A percentile compares a stretch with the other conserved stretches of the same genome.
Evolutionary conservation across 2,329 filamentous ascomycete species (phyloP).

Genomic region (Chalaropsis ovoidea): DNA sequence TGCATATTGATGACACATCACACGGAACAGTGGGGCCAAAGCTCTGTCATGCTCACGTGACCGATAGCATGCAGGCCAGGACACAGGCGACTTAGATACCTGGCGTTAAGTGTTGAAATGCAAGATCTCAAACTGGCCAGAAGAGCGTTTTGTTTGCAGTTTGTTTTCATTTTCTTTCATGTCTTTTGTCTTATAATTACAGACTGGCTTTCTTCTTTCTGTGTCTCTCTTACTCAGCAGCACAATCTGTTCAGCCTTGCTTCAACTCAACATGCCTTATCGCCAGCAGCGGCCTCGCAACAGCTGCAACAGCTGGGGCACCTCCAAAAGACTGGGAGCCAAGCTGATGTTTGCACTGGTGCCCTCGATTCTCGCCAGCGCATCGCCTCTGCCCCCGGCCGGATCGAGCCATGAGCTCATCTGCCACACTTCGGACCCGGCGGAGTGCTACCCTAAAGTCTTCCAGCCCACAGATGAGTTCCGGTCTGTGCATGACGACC

Average conservation of each 20-base stretch:
- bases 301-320: no score
- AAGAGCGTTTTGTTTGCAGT: not conserved
- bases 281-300: not conserved
- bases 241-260: not conserved
- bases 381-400: constrained; percentile 8
- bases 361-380: constrained; percentile 18
- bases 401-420: constrained; percentile 44
- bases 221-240: not conserved
- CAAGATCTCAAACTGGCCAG: not conserved
- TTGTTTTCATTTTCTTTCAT: not conserved
- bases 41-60: not conserved
- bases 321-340: not conserved
- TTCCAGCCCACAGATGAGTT: constrained; percentile 57
- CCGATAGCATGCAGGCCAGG: not conserved
- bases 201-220: not conserved
- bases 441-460: constrained; percentile 55
- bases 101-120: not conserved
- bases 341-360: constrained; percentile 11
- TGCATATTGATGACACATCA: not conserved
- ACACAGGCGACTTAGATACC: constrained; percentile 1
- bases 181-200: not conserved
- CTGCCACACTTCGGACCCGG: constrained; percentile 50
- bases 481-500: constrained; percentile 52
- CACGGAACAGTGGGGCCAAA: not conserved
- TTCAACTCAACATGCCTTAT: not conserved